Evolutionary conservation across 2,329 filamentous ascomycete species (phyloP).

Genomic region (Teratosphaeria viscida): DNA sequence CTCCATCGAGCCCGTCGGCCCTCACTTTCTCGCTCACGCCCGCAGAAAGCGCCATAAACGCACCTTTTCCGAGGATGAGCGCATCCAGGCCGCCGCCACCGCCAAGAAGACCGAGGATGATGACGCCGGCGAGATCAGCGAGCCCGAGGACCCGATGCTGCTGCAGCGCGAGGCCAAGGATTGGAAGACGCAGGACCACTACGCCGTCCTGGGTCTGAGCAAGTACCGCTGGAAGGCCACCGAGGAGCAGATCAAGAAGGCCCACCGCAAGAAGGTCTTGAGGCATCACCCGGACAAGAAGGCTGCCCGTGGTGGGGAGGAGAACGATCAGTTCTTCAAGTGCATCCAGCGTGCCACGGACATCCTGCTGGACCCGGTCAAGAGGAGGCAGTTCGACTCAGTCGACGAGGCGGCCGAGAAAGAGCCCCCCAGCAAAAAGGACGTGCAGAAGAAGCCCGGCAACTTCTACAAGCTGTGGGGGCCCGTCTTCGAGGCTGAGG

Average conservation of each 20-base stretch:
- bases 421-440: slow-evolving; percentile 86
- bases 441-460: slow-evolving; percentile 57
- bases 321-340: slow-evolving; percentile 99
- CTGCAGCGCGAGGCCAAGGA: slow-evolving; percentile 92
- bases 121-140: slow-evolving; percentile 82
- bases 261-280: slow-evolving; percentile 98
- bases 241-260: slow-evolving; percentile 97
- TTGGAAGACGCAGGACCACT: slow-evolving; percentile 99
- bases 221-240: slow-evolving; percentile 89
- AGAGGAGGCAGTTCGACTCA: slow-evolving; percentile 90
- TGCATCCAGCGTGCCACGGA: slow-evolving; percentile 98
- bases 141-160: slow-evolving; percentile 86
- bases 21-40: slow-evolving; percentile 95
- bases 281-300: slow-evolving; percentile 99
- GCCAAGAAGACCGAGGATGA: slow-evolving; percentile 93
- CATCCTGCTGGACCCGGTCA: slow-evolving; percentile 80
- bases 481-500: slow-evolving; percentile 82
- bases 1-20: slow-evolving; percentile 89
- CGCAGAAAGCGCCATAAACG: slow-evolving; percentile 82
- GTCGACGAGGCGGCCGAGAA: slow-evolving; percentile 91
- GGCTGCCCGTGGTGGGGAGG: slow-evolving; percentile 73
- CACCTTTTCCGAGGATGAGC: slow-evolving; percentile 97
- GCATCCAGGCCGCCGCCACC: slow-evolving; percentile 87
- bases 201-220: slow-evolving; percentile 85
- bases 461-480: slow-evolving; percentile 96